Base-by-base conservation (phyloP, 768 basidiomycete species). In the Suillus bovinus region DNA sequence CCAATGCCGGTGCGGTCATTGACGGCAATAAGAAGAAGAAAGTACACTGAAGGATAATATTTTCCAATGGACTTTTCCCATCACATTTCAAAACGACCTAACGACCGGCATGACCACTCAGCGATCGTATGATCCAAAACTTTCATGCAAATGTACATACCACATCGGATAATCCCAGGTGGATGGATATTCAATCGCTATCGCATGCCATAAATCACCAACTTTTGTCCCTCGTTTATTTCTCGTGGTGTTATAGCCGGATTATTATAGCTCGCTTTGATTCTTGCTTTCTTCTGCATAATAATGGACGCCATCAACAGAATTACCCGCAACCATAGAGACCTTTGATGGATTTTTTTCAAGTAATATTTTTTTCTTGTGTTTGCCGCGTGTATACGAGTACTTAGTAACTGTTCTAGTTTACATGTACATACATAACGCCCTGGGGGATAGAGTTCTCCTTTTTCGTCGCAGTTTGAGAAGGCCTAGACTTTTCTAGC, bases 1-100 rank as follows among this genome's bases (percentile, higher is more conserved):
- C 74, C 13, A 73, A 76, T n/a, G 83, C 88, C 0, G 90, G 90
- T 58, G 86, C 83, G 13, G 78, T 82, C 58, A 73, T 86, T 57
- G 79, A 82, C 64, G 81, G 82, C 50, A 76, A 75, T 39, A 86
- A 82, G 78, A 83, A 78, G 75, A 86, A 85, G 69, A 56, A 56
- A 29, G 24, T 24, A 8, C 24, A 56, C 38, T 56, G 17, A 39
- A 2, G 5, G 16, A 7, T 24, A 6, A n/a, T 2, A 10, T 10
- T 24, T 7, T 20, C 10, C 9, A 6, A 36, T 39, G 10, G 2
- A 7, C 54, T 24, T 22, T 56, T 56, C 38, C 27, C 38, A 56
- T 20, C 55, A 41, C 55, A 29, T 56, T 10, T 27, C 27, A 47
- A 47, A 56, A 56, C 3, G 55, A 56, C 55, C 6, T 56, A 41